These are phyloP conservation scores for Chloroidium sp. DNA, from an alignment of 163 green algal species.

Conservation along the genomic window DNA sequence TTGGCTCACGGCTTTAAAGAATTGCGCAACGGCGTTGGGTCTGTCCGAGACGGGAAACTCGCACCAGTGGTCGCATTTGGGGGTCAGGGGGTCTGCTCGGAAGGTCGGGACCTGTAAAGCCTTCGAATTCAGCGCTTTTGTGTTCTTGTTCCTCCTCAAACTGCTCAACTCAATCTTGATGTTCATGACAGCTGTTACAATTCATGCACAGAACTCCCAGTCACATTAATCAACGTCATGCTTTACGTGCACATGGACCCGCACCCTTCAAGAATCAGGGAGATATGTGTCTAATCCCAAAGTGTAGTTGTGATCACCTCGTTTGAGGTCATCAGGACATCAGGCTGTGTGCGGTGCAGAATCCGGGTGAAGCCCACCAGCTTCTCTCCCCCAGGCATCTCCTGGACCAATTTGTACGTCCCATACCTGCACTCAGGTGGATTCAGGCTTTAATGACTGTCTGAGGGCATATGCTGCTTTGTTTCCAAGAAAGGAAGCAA, in stretches of 20 bases:
- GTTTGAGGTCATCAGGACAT: slow-evolving; percentile 58
- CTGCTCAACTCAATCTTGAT: no score
- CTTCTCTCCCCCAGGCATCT: slow-evolving; percentile 31
- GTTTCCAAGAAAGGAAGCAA: no score
- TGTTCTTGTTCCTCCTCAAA: no score
- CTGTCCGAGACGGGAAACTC: slow-evolving; percentile 90
- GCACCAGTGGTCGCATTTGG: slow-evolving; percentile 85
- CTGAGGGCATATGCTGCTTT: neutral
- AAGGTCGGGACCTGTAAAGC: slow-evolving; percentile 42
- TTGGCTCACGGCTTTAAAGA: slow-evolving; percentile 47
- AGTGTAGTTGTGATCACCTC: slow-evolving; percentile 22
- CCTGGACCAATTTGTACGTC: slow-evolving; percentile 30
- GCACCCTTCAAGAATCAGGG: neutral
- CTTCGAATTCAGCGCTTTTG: no score
- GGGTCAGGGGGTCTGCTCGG: slow-evolving; percentile 62
- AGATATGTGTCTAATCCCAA: neutral
- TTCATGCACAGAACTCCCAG: no score
- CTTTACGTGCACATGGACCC: no score
- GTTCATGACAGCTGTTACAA: no score
- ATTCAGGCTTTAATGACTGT: neutral
- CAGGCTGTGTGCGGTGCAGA: slow-evolving; percentile 77
- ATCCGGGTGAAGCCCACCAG: slow-evolving; percentile 85
- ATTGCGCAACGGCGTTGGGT: slow-evolving; percentile 82
- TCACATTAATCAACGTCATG: no score
- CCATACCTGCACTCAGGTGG: slow-evolving; percentile 21